A percentile compares a stretch with the other conserved stretches of the same genome.
Evolutionary conservation across 75 land plant genomes (phyloP).

Genomic region (Selaginella moellendorffii): DNA sequence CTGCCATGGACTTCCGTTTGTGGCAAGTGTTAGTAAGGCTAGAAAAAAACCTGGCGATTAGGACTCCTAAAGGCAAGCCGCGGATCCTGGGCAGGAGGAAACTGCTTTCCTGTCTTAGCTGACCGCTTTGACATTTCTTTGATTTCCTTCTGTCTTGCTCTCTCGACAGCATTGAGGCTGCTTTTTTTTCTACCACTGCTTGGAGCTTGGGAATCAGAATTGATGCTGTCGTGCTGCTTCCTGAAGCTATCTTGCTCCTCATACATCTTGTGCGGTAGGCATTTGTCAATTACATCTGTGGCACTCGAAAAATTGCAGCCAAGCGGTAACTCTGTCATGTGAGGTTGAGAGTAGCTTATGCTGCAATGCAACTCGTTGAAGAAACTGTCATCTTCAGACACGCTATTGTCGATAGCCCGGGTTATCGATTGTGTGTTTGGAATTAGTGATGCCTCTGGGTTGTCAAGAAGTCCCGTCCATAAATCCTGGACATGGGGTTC

Average conservation of each 20-base stretch:
- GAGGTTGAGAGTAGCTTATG: too few species aligned
- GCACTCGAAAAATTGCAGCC: too few species aligned
- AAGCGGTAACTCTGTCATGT: too few species aligned
- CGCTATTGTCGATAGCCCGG: too few species aligned
- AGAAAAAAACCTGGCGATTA: slow-evolving; percentile 22
- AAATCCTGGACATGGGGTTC: not conserved
- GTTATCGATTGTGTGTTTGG: not conserved
- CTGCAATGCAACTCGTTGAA: not conserved
- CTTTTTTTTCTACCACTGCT: slow-evolving; percentile 1
- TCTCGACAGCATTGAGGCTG: slow-evolving; percentile 24
- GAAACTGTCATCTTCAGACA: not conserved
- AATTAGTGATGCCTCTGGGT: not conserved
- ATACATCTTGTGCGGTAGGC: too few species aligned
- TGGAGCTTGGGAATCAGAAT: too few species aligned
- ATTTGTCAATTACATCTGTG: too few species aligned
- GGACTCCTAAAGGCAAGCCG: slow-evolving; percentile 28
- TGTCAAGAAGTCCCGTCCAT: not conserved
- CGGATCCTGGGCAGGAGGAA: slow-evolving; percentile 3
- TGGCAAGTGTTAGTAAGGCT: too few species aligned
- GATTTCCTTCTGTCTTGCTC: slow-evolving; percentile 23
- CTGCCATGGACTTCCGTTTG: too few species aligned
- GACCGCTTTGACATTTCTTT: not conserved
- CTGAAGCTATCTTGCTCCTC: too few species aligned
- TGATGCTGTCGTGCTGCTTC: too few species aligned
- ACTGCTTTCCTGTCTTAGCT: not conserved